Evolutionary conservation across 1,284 basidiomycete genomes (phyloP).

Genomic region (Malassezia psittaci): DNA sequence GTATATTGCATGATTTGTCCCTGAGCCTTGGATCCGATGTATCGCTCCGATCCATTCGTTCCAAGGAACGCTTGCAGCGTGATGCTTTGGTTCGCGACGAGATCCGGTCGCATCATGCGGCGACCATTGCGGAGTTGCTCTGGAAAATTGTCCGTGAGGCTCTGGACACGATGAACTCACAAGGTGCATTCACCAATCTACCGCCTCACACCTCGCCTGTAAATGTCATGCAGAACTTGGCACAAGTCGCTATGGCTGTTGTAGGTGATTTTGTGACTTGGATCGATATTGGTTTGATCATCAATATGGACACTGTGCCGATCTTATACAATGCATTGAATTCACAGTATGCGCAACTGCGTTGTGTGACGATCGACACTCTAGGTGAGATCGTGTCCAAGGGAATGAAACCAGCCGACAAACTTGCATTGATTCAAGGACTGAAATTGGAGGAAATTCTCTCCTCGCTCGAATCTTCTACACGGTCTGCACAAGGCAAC

Average conservation of each 20-base stretch:
- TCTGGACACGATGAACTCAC: conserved; percentile 25
- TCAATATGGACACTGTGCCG: conserved; percentile 78
- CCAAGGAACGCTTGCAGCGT: conserved; percentile 39
- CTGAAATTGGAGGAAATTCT: conserved; percentile 55
- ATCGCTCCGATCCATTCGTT: conserved; percentile 37
- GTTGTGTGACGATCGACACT: conserved; percentile 70
- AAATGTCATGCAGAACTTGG: conserved; percentile 63
- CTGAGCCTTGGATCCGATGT: conserved; percentile 44
- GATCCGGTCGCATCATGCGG: conserved; percentile 56
- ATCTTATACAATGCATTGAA: conserved; percentile 71
- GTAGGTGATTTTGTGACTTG: conserved; percentile 92
- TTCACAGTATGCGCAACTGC: conserved; percentile 52
- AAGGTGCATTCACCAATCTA: conserved; percentile 49
- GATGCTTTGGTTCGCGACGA: conserved; percentile 45
- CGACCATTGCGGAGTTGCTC: conserved; percentile 73
- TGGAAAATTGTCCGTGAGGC: conserved; percentile 70
- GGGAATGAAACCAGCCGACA: conserved; percentile 84
- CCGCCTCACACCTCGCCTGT: conserved; percentile 52
- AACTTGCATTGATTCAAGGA: conserved; percentile 79
- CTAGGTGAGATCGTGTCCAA: conserved; percentile 75
- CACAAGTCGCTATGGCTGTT: conserved; percentile 78
- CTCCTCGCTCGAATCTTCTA: conserved; percentile 29
- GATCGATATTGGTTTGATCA: conserved; percentile 93
- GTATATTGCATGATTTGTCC: conserved; percentile 43
- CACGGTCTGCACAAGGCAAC: conserved; percentile 49